A percentile compares a stretch with the other conserved stretches of the same genome.
These are phyloP conservation scores for Arthrobotrys sinensis DNA, from an alignment of 2,329 filamentous ascomycete genomes.

Conservation along the genomic window DNA sequence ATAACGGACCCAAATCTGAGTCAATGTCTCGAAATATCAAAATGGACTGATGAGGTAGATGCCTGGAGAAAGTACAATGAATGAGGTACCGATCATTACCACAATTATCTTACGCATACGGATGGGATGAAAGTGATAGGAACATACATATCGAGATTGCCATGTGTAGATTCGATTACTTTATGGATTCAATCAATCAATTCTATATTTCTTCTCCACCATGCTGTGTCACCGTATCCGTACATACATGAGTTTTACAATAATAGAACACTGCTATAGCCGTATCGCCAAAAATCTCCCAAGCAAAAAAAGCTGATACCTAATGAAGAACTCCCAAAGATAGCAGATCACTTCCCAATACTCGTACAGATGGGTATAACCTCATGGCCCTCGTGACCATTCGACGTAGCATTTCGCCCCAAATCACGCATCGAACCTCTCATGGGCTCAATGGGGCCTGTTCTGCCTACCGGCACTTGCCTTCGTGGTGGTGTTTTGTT, in stretches of 20 bases:
- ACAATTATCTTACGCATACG: slow-evolving; percentile 11
- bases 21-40: slow-evolving; percentile 53
- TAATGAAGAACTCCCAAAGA: slow-evolving; percentile 22
- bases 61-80: slow-evolving; percentile 12
- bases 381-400: slow-evolving; percentile 33
- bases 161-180: slow-evolving; percentile 30
- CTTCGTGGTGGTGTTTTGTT: slow-evolving; percentile 14
- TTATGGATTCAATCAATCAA: not conserved
- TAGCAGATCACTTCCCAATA: slow-evolving; percentile 59
- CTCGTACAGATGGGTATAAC: slow-evolving; percentile 40
- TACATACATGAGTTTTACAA: slow-evolving; percentile 24
- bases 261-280: slow-evolving; percentile 13
- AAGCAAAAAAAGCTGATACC: slow-evolving; percentile 22
- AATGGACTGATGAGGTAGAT: slow-evolving; percentile 29
- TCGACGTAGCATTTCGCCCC: slow-evolving; percentile 2
- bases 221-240: slow-evolving; percentile 20
- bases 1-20: slow-evolving; percentile 27
- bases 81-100: not conserved
- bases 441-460: slow-evolving; percentile 17
- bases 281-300: slow-evolving; percentile 31
- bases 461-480: slow-evolving; percentile 33
- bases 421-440: not conserved
- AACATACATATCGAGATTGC: slow-evolving; percentile 11
- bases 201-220: slow-evolving; percentile 2
- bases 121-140: not conserved